These are phyloP conservation scores for Nissolia schottii DNA, from an alignment of 306 rosid species.

Conservation along the genomic window DNA sequence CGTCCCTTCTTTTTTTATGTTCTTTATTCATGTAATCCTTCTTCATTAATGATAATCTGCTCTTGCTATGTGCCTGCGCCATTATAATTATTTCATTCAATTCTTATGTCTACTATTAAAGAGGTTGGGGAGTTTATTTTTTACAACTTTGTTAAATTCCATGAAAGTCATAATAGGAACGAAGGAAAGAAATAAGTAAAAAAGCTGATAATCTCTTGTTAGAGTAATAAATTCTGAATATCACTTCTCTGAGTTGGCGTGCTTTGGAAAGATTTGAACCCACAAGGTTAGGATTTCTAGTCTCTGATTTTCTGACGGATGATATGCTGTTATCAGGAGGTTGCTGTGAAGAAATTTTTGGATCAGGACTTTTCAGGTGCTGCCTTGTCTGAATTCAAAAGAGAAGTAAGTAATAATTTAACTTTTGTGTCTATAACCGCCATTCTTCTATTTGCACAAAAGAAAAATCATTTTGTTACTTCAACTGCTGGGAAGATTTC, in stretches of 20 bases:
- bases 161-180: neutral
- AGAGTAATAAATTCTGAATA: neutral
- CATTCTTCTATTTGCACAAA: conserved; percentile 13
- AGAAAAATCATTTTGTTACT: conserved; percentile 5
- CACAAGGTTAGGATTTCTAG: neutral
- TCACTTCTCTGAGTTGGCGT: neutral
- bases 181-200: neutral
- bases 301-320: conserved; percentile 28
- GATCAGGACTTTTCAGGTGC: conserved; percentile 99
- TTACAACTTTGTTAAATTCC: neutral
- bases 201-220: conserved; percentile 2
- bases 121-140: conserved; percentile 9
- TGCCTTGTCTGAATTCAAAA: conserved; percentile 97
- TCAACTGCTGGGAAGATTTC: conserved; percentile 13
- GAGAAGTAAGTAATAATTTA: conserved; percentile 75
- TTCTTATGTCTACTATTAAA: neutral
- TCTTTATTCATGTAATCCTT: neutral
- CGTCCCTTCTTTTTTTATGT: neutral
- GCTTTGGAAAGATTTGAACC: neutral
- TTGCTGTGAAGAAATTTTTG: conserved; percentile 96
- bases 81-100: neutral
- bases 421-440: neutral
- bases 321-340: conserved; percentile 67
- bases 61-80: neutral
- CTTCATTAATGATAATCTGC: neutral